A percentile compares a stretch with the other conserved stretches of the same genome.
Evolutionary conservation across 331 rosid genomes (phyloP).

Genomic region (Rosa hybrid): DNA sequence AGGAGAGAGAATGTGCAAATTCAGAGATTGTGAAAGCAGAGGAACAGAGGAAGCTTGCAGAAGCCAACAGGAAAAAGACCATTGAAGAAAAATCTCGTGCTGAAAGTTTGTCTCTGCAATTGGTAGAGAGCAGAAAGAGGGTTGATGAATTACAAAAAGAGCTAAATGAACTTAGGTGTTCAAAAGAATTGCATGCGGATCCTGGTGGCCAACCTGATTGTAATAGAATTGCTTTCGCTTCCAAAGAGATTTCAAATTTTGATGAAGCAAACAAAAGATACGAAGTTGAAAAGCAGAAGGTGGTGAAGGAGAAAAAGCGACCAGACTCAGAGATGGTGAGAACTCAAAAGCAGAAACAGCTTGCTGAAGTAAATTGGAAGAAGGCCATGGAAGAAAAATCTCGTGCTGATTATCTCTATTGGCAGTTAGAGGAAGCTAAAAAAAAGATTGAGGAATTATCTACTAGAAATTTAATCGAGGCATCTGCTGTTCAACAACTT

Average conservation of each 20-base stretch:
- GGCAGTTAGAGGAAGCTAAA: conserved; percentile 50
- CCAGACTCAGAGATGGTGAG: conserved; percentile 46
- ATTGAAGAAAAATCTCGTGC: conserved; percentile 33
- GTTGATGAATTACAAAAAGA: conserved; percentile 38
- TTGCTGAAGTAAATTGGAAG: conserved; percentile 55
- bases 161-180: conserved; percentile 26
- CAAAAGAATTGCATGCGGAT: conserved; percentile 7
- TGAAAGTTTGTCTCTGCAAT: conserved; percentile 38
- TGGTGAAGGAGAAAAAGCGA: conserved; percentile 36
- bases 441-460: conserved; percentile 49
- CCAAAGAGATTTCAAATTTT: conserved; percentile 24
- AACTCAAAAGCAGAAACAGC: conserved; percentile 49
- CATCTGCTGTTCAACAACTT: conserved; percentile 35
- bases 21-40: conserved; percentile 39
- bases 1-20: conserved; percentile 42
- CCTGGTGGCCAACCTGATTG: conserved; percentile 12
- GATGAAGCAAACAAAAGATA: conserved; percentile 46
- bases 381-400: conserved; percentile 55
- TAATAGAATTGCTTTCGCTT: conserved; percentile 21
- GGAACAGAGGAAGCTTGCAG: conserved; percentile 39
- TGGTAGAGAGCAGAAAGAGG: conserved; percentile 43
- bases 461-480: conserved; percentile 41
- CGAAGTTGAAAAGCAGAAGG: conserved; percentile 53
- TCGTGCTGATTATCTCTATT: conserved; percentile 52
- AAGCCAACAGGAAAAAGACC: conserved; percentile 24